Conservation (phyloP, 2,329 filamentous ascomycete species). For the Colletotrichum horii region DNA sequence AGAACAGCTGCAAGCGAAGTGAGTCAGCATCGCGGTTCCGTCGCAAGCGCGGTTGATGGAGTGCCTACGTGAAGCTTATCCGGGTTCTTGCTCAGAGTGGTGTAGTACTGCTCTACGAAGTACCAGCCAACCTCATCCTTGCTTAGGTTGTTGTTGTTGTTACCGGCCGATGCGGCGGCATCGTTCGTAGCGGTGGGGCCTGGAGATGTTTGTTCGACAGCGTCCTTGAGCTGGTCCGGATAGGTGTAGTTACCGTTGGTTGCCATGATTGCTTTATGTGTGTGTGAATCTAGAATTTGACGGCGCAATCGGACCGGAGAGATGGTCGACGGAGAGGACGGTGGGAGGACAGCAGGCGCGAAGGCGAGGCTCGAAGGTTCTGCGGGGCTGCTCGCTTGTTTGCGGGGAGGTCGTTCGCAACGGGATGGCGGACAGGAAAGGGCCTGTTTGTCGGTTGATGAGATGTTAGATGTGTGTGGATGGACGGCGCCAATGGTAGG, state of each 20-base stretch:
- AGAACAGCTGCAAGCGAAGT: slow-evolving; percentile 73
- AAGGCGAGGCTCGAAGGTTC: slow-evolving; percentile 14
- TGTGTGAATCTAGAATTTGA: not conserved
- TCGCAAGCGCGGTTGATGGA: not conserved
- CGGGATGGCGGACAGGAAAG: not conserved
- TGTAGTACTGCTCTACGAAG: slow-evolving; percentile 99
- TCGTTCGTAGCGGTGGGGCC: slow-evolving; percentile 39
- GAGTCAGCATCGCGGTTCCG: not conserved
- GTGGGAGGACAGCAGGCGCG: not conserved
- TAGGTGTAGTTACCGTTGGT: slow-evolving; percentile 61
- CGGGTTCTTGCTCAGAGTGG: slow-evolving; percentile 90
- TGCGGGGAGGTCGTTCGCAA: not conserved
- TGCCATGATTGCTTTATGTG: slow-evolving; percentile 48
- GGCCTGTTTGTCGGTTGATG: not conserved
- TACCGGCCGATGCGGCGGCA: slow-evolving; percentile 31
- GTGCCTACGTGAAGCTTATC: slow-evolving; percentile 83
- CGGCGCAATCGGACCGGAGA: slow-evolving; percentile 14
- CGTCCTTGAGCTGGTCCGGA: slow-evolving; percentile 46
- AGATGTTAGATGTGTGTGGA: slow-evolving; percentile 3
- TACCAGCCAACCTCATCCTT: slow-evolving; percentile 99
- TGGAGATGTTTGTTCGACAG: slow-evolving; percentile 42
- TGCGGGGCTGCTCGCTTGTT: slow-evolving; percentile 10
- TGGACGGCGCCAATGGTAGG: not conserved
- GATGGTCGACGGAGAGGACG: not conserved
- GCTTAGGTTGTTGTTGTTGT: slow-evolving; percentile 56